Percentiles rank a stretch among this genome's conserved stretches.
These are phyloP conservation scores for Maudiozyma serrabonitensis DNA, from an alignment of 805 yeast genomes.

Conservation along the genomic window DNA sequence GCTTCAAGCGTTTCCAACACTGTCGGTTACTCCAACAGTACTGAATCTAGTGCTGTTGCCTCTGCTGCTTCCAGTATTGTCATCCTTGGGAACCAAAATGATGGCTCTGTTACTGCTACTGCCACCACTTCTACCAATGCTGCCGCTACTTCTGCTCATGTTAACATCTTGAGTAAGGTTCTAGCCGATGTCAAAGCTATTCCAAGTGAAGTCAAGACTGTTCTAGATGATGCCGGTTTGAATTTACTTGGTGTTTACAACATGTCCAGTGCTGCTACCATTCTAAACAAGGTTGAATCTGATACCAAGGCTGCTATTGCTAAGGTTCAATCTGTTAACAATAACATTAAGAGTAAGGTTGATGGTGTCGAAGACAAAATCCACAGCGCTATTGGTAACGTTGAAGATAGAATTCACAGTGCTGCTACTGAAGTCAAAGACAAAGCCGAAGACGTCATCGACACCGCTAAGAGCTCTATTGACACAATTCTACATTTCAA, in stretches of 20 bases:
- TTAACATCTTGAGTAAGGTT: not conserved
- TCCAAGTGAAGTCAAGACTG: not conserved
- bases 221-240: not conserved
- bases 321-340: not conserved
- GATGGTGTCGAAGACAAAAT: not conserved
- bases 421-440: not conserved
- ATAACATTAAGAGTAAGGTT: not conserved
- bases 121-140: not conserved
- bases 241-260: slow-evolving; percentile 1
- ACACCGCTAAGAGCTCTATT: not conserved
- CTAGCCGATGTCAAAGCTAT: slow-evolving; percentile 1
- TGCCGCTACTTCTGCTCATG: not conserved
- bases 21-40: not conserved
- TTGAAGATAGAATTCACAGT: slow-evolving; percentile 1
- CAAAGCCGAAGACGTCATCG: not conserved
- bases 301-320: not conserved
- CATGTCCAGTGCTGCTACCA: not conserved
- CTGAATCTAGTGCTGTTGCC: not conserved
- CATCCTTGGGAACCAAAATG: not conserved
- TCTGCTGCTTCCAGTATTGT: not conserved
- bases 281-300: not conserved
- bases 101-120: not conserved
- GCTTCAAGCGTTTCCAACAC: not conserved
- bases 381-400: not conserved
- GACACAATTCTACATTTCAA: slow-evolving; percentile 1